Evolutionary conservation across 306 rosid species (phyloP).

Genomic region (Dryas alaskensis): DNA sequence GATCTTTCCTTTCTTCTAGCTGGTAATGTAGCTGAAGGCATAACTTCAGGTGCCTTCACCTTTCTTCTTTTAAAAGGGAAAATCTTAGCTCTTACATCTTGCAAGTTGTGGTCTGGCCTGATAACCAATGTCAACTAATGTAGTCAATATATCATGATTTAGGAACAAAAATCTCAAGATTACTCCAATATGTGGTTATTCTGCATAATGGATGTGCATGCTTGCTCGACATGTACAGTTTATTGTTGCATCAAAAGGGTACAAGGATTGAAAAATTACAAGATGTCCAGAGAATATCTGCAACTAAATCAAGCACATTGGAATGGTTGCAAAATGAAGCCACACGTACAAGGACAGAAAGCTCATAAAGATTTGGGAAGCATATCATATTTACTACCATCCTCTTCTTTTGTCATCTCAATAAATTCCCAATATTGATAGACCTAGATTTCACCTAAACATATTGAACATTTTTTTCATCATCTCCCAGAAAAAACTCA

Average conservation of each 20-base stretch:
- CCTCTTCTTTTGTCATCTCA: background rate
- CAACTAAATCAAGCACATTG: slow-evolving; percentile 8
- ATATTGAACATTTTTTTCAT: background rate
- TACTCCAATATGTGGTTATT: slow-evolving; percentile 18
- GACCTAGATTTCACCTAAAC: background rate
- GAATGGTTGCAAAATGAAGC: slow-evolving; percentile 2
- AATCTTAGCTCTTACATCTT: slow-evolving; percentile 81
- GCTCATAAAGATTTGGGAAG: background rate
- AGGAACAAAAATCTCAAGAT: background rate
- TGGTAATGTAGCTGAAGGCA: slow-evolving; percentile 51
- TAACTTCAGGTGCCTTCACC: slow-evolving; percentile 57
- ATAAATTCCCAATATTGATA: background rate
- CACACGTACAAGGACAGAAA: background rate
- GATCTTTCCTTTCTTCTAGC: slow-evolving; percentile 92
- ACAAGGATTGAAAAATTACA: slow-evolving; percentile 3
- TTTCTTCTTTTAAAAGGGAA: slow-evolving; percentile 76
- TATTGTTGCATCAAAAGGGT: slow-evolving; percentile 1
- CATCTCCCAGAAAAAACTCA: slow-evolving; percentile 3
- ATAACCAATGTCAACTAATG: slow-evolving; percentile 27
- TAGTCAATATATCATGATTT: slow-evolving; percentile 16
- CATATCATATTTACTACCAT: background rate
- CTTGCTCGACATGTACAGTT: slow-evolving; percentile 2
- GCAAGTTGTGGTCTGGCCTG: slow-evolving; percentile 93
- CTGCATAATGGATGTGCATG: slow-evolving; percentile 14
- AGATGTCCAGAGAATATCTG: background rate